Evolutionary conservation across 2,329 filamentous ascomycete genomes (phyloP).

Genomic region (Chrysoporthe puriensis): DNA sequence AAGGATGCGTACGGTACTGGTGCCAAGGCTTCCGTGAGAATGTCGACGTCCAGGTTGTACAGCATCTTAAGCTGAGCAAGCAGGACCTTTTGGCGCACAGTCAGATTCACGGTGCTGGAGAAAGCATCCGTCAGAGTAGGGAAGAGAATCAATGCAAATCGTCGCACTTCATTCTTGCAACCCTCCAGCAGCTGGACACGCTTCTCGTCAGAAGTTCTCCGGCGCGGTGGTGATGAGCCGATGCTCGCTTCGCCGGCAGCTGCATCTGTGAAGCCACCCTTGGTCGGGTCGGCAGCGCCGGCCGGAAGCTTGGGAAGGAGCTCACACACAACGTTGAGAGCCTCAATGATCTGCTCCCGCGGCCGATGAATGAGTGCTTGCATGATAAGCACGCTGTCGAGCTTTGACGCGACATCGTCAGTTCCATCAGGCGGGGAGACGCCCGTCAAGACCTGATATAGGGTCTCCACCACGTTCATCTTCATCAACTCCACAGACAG

Average conservation of each 20-base stretch:
- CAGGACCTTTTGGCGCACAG: constrained; percentile 91
- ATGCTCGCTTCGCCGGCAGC: constrained; percentile 45
- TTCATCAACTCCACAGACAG: constrained; percentile 90
- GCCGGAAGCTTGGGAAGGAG: constrained; percentile 74
- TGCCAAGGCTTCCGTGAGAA: constrained; percentile 83
- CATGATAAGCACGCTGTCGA: constrained; percentile 98
- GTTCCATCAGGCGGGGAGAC: constrained; percentile 85
- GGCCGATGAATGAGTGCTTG: constrained; percentile 95
- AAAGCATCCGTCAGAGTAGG: constrained; percentile 96
- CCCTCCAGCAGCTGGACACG: constrained; percentile 77
- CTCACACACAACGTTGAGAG: constrained; percentile 96
- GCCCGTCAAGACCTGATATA: constrained; percentile 96
- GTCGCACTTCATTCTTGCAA: constrained; percentile 86
- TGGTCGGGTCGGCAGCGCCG: constrained; percentile 50
- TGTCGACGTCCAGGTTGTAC: constrained; percentile 84
- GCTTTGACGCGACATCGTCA: constrained; percentile 79
- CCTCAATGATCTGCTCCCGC: constrained; percentile 94
- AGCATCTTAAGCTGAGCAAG: constrained; percentile 98
- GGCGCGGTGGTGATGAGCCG: constrained; percentile 45
- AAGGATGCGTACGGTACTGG: constrained; percentile 95
- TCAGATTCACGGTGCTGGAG: constrained; percentile 95
- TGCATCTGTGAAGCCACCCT: constrained; percentile 50
- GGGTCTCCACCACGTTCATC: constrained; percentile 94
- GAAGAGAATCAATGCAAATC: constrained; percentile 90
- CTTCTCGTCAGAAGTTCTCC: constrained; percentile 73